Conservation (phyloP, 2,329 filamentous ascomycete genomes). For the Ascochyta lentis region DNA sequence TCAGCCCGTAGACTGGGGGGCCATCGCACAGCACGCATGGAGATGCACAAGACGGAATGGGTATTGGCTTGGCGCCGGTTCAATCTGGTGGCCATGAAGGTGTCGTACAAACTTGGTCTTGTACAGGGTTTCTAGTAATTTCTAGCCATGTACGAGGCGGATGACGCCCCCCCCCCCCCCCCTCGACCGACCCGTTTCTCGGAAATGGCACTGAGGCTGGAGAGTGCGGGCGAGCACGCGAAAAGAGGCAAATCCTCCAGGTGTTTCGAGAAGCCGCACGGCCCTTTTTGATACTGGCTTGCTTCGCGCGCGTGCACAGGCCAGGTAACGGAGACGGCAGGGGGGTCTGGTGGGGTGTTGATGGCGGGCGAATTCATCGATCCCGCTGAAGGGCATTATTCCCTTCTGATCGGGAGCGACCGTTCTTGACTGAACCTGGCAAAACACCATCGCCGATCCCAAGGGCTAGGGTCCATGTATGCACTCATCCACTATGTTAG, state of each 20-base stretch:
- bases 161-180: background rate
- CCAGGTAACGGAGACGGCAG: slow-evolving; percentile 1
- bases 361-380: slow-evolving; percentile 28
- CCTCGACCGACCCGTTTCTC: background rate
- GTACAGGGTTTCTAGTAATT: background rate
- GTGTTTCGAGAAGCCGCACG: background rate
- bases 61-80: slow-evolving; percentile 12
- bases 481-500: slow-evolving; percentile 17
- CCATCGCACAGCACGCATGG: slow-evolving; percentile 1
- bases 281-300: slow-evolving; percentile 11
- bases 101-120: slow-evolving; percentile 1
- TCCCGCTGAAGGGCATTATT: slow-evolving; percentile 26
- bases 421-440: slow-evolving; percentile 19
- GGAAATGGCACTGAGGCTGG: background rate
- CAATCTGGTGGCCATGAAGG: slow-evolving; percentile 5
- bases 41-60: slow-evolving; percentile 6
- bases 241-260: slow-evolving; percentile 8
- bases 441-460: slow-evolving; percentile 29
- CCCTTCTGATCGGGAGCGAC: slow-evolving; percentile 27
- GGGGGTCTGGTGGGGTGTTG: slow-evolving; percentile 23
- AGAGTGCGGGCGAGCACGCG: background rate
- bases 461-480: slow-evolving; percentile 15
- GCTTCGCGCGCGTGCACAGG: slow-evolving; percentile 9
- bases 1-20: slow-evolving; percentile 8
- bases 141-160: background rate